Evolutionary conservation across 2,329 filamentous ascomycete species (phyloP).

Genomic region (Colletotrichum incanum): DNA sequence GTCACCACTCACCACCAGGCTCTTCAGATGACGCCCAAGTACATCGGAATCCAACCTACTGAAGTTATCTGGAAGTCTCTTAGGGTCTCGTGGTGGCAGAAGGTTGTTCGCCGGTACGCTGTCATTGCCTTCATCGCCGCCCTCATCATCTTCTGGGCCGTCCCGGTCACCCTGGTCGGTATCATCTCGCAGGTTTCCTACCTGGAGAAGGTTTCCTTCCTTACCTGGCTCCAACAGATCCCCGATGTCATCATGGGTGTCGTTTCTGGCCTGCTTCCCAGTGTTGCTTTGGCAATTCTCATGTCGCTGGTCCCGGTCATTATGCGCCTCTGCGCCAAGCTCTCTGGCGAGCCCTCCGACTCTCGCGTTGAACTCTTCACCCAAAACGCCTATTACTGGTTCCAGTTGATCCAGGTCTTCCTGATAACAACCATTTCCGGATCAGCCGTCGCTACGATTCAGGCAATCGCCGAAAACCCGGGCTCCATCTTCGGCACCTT

Average conservation of each 20-base stretch:
- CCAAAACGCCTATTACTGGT: conserved; percentile 92
- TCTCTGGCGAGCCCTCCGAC: conserved; percentile 84
- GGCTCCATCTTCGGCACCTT: conserved; percentile 74
- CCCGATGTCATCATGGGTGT: conserved; percentile 83
- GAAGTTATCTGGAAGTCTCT: conserved; percentile 93
- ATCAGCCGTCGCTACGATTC: conserved; percentile 80
- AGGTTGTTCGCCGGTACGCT: conserved; percentile 79
- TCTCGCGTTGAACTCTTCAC: conserved; percentile 89
- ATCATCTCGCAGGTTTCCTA: conserved; percentile 87
- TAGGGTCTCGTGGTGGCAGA: conserved; percentile 88
- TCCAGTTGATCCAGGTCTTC: conserved; percentile 94
- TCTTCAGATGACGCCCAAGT: conserved; percentile 88
- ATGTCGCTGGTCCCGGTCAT: conserved; percentile 90
- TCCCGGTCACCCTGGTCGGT: conserved; percentile 84
- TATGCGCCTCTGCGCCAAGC: conserved; percentile 82
- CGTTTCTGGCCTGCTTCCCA: conserved; percentile 87
- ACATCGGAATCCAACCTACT: conserved; percentile 84
- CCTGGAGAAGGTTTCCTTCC: conserved; percentile 76
- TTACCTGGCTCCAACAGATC: conserved; percentile 79
- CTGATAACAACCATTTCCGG: conserved; percentile 88
- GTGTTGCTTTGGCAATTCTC: conserved; percentile 83
- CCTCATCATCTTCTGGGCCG: conserved; percentile 89
- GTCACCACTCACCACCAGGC: conserved; percentile 89
- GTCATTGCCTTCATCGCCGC: conserved; percentile 81
- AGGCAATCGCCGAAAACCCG: conserved; percentile 76